Evolutionary conservation across 805 yeast species (phyloP).

Genomic region (Grigorovia transvaalensis): DNA sequence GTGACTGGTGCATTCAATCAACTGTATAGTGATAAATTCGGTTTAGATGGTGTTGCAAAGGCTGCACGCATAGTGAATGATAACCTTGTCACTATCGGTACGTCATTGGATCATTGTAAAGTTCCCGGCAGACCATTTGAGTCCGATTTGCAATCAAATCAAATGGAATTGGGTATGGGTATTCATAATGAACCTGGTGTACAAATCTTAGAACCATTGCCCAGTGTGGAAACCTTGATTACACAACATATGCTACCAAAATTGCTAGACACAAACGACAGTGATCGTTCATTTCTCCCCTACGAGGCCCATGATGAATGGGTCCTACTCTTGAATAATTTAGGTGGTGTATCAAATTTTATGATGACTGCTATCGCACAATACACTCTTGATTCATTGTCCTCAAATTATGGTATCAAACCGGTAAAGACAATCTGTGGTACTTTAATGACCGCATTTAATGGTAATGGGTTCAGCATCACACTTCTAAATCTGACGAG

Average conservation of each 20-base stretch:
- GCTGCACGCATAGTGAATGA: slow-evolving; percentile 53
- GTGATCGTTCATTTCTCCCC: slow-evolving; percentile 72
- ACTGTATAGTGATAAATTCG: slow-evolving; percentile 29
- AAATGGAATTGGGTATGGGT: slow-evolving; percentile 90
- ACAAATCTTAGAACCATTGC: slow-evolving; percentile 43
- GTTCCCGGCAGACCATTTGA: slow-evolving; percentile 74
- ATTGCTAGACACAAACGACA: slow-evolving; percentile 51
- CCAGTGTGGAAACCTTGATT: slow-evolving; percentile 53
- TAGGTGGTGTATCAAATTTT: slow-evolving; percentile 81
- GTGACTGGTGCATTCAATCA: slow-evolving; percentile 66
- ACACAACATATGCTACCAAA: slow-evolving; percentile 48
- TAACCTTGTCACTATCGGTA: slow-evolving; percentile 76
- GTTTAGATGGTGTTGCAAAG: slow-evolving; percentile 42
- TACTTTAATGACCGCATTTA: slow-evolving; percentile 78
- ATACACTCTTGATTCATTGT: slow-evolving; percentile 43
- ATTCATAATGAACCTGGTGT: slow-evolving; percentile 93
- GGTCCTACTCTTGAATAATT: slow-evolving; percentile 64
- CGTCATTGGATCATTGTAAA: slow-evolving; percentile 79
- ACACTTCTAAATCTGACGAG: slow-evolving; percentile 64
- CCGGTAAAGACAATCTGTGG: slow-evolving; percentile 70
- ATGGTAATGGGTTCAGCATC: slow-evolving; percentile 85
- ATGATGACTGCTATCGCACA: slow-evolving; percentile 67
- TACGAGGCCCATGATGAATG: slow-evolving; percentile 57
- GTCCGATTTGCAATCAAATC: slow-evolving; percentile 42
- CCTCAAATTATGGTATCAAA: slow-evolving; percentile 39